Evolutionary conservation across 208 protist genomes (phyloP).

Genomic region (Wallacemonas rigidus): DNA sequence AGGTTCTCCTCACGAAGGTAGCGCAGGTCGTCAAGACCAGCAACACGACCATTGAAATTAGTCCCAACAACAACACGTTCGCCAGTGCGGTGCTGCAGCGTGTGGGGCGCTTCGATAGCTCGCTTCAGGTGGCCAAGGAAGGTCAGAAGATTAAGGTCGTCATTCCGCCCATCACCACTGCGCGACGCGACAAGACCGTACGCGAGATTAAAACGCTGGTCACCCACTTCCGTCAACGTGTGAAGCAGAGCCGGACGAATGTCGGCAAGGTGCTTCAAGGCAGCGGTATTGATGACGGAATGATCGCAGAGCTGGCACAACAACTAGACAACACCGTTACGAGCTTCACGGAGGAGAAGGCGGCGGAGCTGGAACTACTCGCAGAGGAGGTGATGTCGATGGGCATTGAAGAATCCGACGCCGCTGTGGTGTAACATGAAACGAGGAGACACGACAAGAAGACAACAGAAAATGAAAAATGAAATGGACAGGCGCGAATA

Average conservation of each 20-base stretch:
- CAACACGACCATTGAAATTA: constrained; percentile 67
- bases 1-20: constrained; percentile 66
- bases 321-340: constrained; percentile 55
- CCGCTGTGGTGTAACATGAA: constrained; percentile 8
- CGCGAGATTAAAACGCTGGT: constrained; percentile 55
- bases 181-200: constrained; percentile 61
- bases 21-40: constrained; percentile 78
- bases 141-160: constrained; percentile 69
- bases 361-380: constrained; percentile 66
- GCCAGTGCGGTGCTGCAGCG: constrained; percentile 59
- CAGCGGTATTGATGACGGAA: constrained; percentile 60
- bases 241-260: constrained; percentile 61
- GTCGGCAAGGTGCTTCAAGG: constrained; percentile 69
- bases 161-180: constrained; percentile 73
- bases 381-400: constrained; percentile 83
- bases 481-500: neutral
- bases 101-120: constrained; percentile 73
- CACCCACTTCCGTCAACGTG: constrained; percentile 48
- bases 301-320: constrained; percentile 54
- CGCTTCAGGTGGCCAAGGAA: constrained; percentile 75
- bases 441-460: neutral
- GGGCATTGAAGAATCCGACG: constrained; percentile 79
- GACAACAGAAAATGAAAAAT: neutral
- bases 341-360: constrained; percentile 77
- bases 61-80: constrained; percentile 58